These are phyloP conservation scores for Rhamnella rubrinervis DNA, from an alignment of 331 rosid genomes.

Conservation along the genomic window DNA sequence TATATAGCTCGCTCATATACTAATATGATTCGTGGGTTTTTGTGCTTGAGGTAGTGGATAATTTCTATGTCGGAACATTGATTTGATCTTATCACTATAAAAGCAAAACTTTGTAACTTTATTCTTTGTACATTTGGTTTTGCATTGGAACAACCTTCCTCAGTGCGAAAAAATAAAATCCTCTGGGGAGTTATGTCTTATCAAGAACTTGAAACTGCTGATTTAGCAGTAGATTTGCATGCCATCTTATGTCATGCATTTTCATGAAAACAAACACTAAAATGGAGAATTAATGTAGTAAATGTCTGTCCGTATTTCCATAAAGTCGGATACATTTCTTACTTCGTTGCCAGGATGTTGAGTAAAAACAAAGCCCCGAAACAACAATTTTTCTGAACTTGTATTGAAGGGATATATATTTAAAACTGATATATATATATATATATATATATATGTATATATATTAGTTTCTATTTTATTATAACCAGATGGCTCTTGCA, in stretches of 20 bases:
- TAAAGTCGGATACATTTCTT: neutral
- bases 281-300: too few species aligned
- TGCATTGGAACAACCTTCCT: too few species aligned
- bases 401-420: too few species aligned
- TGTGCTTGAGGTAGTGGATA: constrained; percentile 9
- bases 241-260: neutral
- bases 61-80: constrained; percentile 16
- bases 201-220: constrained; percentile 4
- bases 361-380: constrained; percentile 8
- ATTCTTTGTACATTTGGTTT: neutral
- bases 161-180: too few species aligned
- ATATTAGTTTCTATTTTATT: constrained; percentile 8
- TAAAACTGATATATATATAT: neutral
- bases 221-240: constrained; percentile 1
- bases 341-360: constrained; percentile 4
- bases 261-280: too few species aligned
- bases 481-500: constrained; percentile 96
- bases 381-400: neutral
- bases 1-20: constrained; percentile 8
- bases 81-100: constrained; percentile 5
- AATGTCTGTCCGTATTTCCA: too few species aligned
- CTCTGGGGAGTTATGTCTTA: too few species aligned
- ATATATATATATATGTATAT: too few species aligned
- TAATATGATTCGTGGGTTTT: constrained; percentile 3
- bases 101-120: neutral